Percentiles rank a stretch among this genome's conserved stretches.
Evolutionary conservation across 495 filamentous ascomycete species (phyloP).

Genomic region (Aspergillus leporis): DNA sequence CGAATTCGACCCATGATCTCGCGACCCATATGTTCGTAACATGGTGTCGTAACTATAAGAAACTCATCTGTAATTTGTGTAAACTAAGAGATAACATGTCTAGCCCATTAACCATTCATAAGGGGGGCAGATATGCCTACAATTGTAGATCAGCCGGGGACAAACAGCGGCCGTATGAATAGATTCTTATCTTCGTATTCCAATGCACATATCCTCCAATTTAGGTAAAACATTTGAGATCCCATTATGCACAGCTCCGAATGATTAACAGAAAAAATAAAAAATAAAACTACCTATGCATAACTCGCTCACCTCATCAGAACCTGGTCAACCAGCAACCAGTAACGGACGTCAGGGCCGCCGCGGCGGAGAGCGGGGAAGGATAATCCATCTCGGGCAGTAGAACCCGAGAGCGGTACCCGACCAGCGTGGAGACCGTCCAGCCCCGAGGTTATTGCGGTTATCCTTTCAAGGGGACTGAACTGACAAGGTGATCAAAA

Average conservation of each 20-base stretch:
- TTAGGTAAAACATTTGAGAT: no score
- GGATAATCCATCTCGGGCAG: constrained; percentile 9
- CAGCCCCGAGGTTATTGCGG: constrained; percentile 6
- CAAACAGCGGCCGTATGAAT: no score
- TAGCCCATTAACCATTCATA: no score
- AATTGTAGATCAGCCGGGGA: no score
- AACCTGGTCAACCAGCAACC: not conserved
- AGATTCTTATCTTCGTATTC: no score
- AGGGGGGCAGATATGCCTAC: no score
- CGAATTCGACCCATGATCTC: not conserved
- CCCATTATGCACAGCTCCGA: no score
- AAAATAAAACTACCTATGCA: no score
- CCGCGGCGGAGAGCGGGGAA: constrained; percentile 20
- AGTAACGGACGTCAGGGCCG: constrained; percentile 5
- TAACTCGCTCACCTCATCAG: not conserved
- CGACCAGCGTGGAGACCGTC: constrained; percentile 4
- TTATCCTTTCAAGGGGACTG: not conserved
- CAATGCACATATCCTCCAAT: no score
- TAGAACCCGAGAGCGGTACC: constrained; percentile 18
- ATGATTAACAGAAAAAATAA: no score
- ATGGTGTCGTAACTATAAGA: not conserved
- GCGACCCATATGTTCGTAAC: not conserved
- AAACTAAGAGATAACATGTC: no score
- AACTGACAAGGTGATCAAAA: not conserved
- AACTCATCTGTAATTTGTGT: no score